Evolutionary conservation across 2,329 filamentous ascomycete species (phyloP).

Genomic region (Cladophialophora chaetospira): DNA sequence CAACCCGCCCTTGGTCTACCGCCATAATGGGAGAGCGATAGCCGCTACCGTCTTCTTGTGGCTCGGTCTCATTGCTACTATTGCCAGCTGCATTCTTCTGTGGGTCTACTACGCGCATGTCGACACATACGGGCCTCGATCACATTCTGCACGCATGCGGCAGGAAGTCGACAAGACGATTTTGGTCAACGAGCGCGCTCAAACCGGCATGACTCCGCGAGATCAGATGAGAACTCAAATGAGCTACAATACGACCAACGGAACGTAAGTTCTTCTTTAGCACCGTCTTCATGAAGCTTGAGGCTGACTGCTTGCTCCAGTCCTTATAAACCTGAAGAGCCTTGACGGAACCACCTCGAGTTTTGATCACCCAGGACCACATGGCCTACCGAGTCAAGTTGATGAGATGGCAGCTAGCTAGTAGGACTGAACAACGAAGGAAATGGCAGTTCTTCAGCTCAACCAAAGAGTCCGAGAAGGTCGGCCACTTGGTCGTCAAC

Average conservation of each 20-base stretch:
- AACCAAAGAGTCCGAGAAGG: too few species aligned
- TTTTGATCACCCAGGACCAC: too few species aligned
- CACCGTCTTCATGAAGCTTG: too few species aligned
- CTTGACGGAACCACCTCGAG: too few species aligned
- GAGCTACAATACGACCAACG: not conserved
- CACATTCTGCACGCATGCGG: slow-evolving; percentile 24
- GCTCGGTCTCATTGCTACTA: slow-evolving; percentile 53
- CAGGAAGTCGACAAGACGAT: slow-evolving; percentile 26
- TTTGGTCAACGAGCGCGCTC: slow-evolving; percentile 11
- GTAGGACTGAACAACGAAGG: too few species aligned
- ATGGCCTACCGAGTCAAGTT: too few species aligned
- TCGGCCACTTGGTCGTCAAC: too few species aligned
- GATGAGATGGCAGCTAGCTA: too few species aligned
- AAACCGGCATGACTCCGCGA: slow-evolving; percentile 4
- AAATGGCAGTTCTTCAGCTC: too few species aligned
- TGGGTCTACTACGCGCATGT: slow-evolving; percentile 29
- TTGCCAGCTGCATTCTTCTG: slow-evolving; percentile 38
- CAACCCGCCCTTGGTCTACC: slow-evolving; percentile 45
- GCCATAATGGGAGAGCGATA: slow-evolving; percentile 53
- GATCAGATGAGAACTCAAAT: slow-evolving; percentile 14
- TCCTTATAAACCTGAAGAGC: too few species aligned
- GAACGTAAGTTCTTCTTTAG: not conserved
- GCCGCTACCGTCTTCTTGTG: slow-evolving; percentile 57
- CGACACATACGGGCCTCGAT: slow-evolving; percentile 26
- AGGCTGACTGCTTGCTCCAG: too few species aligned